Base-by-base conservation (phyloP, 2,329 filamentous ascomycete species). In the Ceratocystis ficicola region DNA sequence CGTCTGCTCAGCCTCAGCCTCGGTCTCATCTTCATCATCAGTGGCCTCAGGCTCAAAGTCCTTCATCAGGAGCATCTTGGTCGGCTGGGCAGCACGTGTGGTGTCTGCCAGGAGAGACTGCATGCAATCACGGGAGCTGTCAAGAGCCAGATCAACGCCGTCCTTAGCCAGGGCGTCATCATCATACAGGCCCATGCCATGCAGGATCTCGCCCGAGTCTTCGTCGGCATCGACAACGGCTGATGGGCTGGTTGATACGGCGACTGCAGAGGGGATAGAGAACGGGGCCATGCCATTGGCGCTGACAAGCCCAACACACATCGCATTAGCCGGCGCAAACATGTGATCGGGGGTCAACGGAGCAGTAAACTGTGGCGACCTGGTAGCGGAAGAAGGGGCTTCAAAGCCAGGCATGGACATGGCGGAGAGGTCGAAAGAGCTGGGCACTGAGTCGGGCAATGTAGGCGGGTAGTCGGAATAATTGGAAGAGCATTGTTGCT, bases 111-210 rank as follows among this genome's bases (percentile, higher is more conserved):
- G 74, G 20, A 88, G 73, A 30, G 80, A 79, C 44, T 78, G 80
- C 66, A 83, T 78, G 30, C 81, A 81, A 4, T 79, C 79, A 62
- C 79, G 73, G 75, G 84, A 80, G 75, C 82, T 79, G 74, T 83
- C 76, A 65, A 82, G 73, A 63, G 79, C 76, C 36, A 79, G 76
- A 65, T 82, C 80, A 22, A 77, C 75, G 65, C 86, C 86, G 0
- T 88, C 88, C 3, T 83, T 77, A 30, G 3, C 28, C 10, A 59
- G 25, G 28, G 55, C 55, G 28, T 59, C 55, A 7, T 59, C 55
- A 71, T 90, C 89, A 73, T 94, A 94, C 0, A 94, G 81, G 0
- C 89, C 89, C 82, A 94, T 86, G 22, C 89, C 89, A n/a, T 91
- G 81, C 1, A 93, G 79, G 68, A 90, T 86, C 71, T 91, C 88